These are phyloP conservation scores for Lactarius evosmus DNA, from an alignment of 768 basidiomycete species.

Conservation along the genomic window DNA sequence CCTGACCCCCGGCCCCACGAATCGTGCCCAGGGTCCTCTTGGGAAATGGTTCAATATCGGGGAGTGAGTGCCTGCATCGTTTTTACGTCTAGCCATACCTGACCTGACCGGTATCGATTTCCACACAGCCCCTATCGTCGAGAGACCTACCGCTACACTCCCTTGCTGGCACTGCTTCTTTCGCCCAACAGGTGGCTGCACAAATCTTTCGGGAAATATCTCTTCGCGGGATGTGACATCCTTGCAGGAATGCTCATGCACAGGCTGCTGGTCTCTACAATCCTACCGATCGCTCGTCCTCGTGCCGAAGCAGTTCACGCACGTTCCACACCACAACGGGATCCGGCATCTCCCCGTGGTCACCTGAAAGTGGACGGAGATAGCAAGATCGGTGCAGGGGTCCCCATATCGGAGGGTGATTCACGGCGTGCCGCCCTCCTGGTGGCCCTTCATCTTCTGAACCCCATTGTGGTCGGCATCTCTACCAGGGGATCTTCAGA, in stretches of 20 bases:
- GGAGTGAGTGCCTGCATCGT: conserved; percentile 55
- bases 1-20: conserved; percentile 44
- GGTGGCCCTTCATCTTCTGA: conserved; percentile 76
- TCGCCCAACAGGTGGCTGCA: conserved; percentile 79
- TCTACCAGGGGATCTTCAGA: conserved; percentile 97
- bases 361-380: conserved; percentile 7
- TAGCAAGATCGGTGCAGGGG: neutral
- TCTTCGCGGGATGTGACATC: conserved; percentile 84
- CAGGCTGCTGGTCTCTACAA: conserved; percentile 49
- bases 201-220: conserved; percentile 84
- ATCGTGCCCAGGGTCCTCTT: conserved; percentile 61
- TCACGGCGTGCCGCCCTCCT: conserved; percentile 48
- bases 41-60: conserved; percentile 50
- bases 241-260: conserved; percentile 73
- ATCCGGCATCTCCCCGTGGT: neutral
- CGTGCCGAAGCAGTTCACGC: neutral
- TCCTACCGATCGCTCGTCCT: conserved; percentile 39
- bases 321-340: neutral
- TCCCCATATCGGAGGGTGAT: conserved; percentile 13
- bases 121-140: conserved; percentile 77
- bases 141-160: conserved; percentile 95
- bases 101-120: conserved; percentile 16
- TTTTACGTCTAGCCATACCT: conserved; percentile 7
- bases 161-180: conserved; percentile 79
- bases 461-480: conserved; percentile 93